Conservation (phyloP, 169 alveolate species). For the Cryptosporidium bovis region DNA sequence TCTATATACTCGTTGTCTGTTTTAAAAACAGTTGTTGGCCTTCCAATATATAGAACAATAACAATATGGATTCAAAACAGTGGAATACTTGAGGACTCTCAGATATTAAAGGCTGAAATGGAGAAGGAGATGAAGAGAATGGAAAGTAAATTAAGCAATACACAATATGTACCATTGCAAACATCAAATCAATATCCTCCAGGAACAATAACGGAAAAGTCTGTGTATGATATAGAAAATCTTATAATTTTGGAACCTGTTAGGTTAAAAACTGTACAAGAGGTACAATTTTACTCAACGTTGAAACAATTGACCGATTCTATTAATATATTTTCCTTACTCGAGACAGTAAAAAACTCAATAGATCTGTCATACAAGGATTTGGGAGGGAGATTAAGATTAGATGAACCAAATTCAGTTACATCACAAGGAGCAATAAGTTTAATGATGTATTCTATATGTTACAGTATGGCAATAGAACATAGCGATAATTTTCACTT, state of each 20-base stretch:
- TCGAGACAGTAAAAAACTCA: constrained; percentile 14
- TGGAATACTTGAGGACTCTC: constrained; percentile 8
- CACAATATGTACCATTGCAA: constrained; percentile 34
- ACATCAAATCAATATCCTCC: background rate
- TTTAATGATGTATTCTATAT: constrained; percentile 32
- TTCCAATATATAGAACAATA: constrained; percentile 62
- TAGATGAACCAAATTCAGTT: constrained; percentile 17
- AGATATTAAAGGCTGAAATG: background rate
- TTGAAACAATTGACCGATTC: background rate
- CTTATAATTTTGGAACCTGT: constrained; percentile 53
- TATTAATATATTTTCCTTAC: background rate
- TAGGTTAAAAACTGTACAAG: background rate
- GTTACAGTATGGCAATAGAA: constrained; percentile 51
- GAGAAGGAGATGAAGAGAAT: constrained; percentile 9
- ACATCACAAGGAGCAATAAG: constrained; percentile 37
- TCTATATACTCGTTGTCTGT: constrained; percentile 36
- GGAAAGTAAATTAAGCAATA: constrained; percentile 10
- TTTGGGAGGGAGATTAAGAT: constrained; percentile 6
- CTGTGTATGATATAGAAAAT: constrained; percentile 60
- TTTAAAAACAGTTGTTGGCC: constrained; percentile 38
- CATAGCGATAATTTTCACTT: constrained; percentile 15
- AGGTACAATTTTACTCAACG: background rate
- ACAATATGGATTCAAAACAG: constrained; percentile 49
- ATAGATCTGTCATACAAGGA: constrained; percentile 20
- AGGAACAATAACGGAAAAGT: constrained; percentile 39